phyloP scores from a whole-genome alignment of 2,329 filamentous ascomycete species.

The Sclerotinia sclerotiorum region DNA sequence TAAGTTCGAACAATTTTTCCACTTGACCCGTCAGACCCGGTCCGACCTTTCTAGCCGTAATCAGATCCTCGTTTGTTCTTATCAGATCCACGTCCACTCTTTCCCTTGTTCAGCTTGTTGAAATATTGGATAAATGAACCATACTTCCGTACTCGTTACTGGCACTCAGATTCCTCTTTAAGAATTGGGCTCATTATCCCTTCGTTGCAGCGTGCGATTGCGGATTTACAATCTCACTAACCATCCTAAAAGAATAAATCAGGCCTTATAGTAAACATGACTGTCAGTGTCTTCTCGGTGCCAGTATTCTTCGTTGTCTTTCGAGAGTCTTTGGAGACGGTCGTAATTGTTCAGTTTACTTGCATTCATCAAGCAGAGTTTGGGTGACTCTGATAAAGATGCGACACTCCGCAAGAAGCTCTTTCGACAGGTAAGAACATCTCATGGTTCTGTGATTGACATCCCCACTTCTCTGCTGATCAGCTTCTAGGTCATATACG shows the following conservation, averaged over 20 bases:
- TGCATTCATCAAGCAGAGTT: constrained; percentile 79
- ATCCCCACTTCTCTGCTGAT: not conserved
- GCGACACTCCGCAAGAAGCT: constrained; percentile 64
- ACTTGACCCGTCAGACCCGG: not conserved
- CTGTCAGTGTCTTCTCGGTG: constrained; percentile 71
- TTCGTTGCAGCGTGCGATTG: not conserved
- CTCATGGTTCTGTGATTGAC: not conserved
- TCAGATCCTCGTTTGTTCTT: constrained; percentile 23
- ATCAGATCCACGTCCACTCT: constrained; percentile 20
- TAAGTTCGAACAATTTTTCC: not conserved
- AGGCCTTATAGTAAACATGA: constrained; percentile 44
- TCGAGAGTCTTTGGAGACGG: constrained; percentile 78
- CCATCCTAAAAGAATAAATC: not conserved
- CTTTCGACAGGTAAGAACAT: constrained; percentile 51
- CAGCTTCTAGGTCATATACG: constrained; percentile 55
- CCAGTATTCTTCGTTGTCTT: constrained; percentile 90
- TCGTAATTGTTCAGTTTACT: constrained; percentile 88
- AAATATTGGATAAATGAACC: not conserved
- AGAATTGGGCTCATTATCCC: not conserved
- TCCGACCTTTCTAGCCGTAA: constrained; percentile 3
- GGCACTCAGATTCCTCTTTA: not conserved
- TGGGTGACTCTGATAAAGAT: constrained; percentile 64
- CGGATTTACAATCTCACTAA: not conserved
- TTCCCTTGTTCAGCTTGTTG: not conserved
- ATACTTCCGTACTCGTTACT: not conserved